Evolutionary conservation across 2,329 filamentous ascomycete species (phyloP), one percentile per base, ranked within the genome.

Genomic region (Diaporthe sp.): DNA sequence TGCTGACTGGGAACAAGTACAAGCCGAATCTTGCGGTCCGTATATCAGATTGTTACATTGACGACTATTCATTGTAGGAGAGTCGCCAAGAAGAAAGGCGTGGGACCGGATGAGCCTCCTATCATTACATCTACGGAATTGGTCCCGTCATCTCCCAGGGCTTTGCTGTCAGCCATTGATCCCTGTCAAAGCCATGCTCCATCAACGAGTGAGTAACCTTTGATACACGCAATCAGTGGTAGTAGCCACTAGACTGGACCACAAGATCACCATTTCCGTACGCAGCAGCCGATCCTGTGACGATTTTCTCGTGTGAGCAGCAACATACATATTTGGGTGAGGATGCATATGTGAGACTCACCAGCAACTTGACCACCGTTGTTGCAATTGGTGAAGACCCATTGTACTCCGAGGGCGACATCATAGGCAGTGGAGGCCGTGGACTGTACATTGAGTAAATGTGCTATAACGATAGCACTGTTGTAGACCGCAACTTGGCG

Each of bases 281-380:
- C 13, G 53, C 53, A 57, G 53, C 53, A 57, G 53, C 53, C 53
- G 53, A 57, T 57, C 28, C 53, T 57, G 53, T 57, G 53, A 57
- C 25, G 47, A 17, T 31, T 20, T 13, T 28, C 53, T 20, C 13
- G 28, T 57, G 53, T 57, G 15, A 57, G 53, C 53, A 28, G 15
- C 53, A 20, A 31, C 5, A 57, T 34, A 9, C 34, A 34, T 15
- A 34, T 17, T 1, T 34, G 25, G 17, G 6, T 39, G 37, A 13
- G 28, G 28, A 31, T 31, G 28, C 53, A 13, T 57, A 20, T 31
- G 2, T 57, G 53, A 57, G 7, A 57, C 53, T 57, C 53, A 57
- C 53, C 53, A 57, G 28, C 28, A 34, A 57, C 53, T 34, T 57
- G 53, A 28, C 53, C 53, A 57, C 53, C 28, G n/a, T 10, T 31